Evolutionary conservation across 2,329 filamentous ascomycete genomes (phyloP), one percentile per base, ranked within the genome.

Genomic region (Incumbomyces delicatus): DNA sequence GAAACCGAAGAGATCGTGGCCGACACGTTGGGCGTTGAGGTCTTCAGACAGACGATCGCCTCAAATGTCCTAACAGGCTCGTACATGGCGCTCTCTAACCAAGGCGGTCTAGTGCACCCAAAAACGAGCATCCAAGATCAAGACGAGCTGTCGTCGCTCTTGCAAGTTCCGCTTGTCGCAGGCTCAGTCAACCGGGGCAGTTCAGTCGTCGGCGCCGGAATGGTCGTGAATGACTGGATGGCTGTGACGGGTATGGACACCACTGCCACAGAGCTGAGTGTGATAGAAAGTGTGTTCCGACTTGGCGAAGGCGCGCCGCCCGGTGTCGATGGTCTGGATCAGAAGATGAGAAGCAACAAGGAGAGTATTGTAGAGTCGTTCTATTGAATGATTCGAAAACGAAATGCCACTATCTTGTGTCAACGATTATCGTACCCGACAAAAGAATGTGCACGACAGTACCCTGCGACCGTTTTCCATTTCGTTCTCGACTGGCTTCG

Each of bases 301-400:
- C 74, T 98, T 39, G 89, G 89, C 53, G 90, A 96, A 73, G 88
- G 87, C 59, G 72, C 70, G 2, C 87, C 79, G 6, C 83, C 87
- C 42, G 52, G 47, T 22, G 36, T 53, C 90, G 71, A 35, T 34
- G 47, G 44, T 22, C 37, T 50, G 29, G 47, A 50, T 14, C n/a
- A 37, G 18, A 53, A 49, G 41, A 57, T 57, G 55, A 86, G 86
- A 66, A 85, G 81, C 44, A 82, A 95, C 74, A 96, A 95, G 78
- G 90, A 96, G 66, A 92, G 88, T 56, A 94, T 98, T 80, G 92
- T 98, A 52, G 92, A 98, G 75, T 94, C 87, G 60, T 98, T 96
- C 73, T 98, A 98, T 74, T 98, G 76, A 76, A 60, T 5, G 4
- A 4, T 27, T 27, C 22, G 22, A 27, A 27, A 27, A 27, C 5